Percentiles rank a stretch among this genome's conserved stretches.
These are phyloP conservation scores for Gloeopeniophorella convolvens DNA, from an alignment of 768 basidiomycete genomes.

Conservation along the genomic window DNA sequence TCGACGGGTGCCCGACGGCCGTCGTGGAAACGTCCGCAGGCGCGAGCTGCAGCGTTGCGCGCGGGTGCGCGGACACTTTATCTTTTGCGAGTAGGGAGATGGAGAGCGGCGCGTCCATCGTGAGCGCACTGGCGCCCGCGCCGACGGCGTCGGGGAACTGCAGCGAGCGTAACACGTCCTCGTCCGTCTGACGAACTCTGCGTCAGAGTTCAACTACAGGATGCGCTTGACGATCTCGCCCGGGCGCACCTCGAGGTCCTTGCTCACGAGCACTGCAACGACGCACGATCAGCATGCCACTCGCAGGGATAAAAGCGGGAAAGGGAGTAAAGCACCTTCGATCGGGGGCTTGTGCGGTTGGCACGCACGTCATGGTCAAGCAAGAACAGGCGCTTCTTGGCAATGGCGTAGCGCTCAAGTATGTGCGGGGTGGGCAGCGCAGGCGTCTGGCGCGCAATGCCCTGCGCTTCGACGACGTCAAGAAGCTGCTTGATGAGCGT, in stretches of 20 bases:
- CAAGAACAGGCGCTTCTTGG: constrained; percentile 81
- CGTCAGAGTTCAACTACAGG: constrained; percentile 86
- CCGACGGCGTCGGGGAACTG: constrained; percentile 53
- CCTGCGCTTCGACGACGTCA: constrained; percentile 69
- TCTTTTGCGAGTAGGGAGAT: constrained; percentile 34
- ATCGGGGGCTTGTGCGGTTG: constrained; percentile 90
- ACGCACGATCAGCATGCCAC: background rate
- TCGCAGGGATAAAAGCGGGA: background rate
- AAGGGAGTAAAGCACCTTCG: constrained; percentile 51
- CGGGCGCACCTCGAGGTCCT: constrained; percentile 97
- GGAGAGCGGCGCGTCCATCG: constrained; percentile 51
- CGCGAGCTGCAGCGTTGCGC: constrained; percentile 55
- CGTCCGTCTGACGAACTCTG: constrained; percentile 95
- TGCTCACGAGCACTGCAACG: constrained; percentile 82
- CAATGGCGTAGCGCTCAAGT: constrained; percentile 57
- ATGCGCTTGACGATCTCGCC: constrained; percentile 97
- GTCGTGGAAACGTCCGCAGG: constrained; percentile 82
- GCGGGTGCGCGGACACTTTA: constrained; percentile 29
- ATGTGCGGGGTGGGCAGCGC: constrained; percentile 56
- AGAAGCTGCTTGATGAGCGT: constrained; percentile 85
- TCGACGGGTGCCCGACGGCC: constrained; percentile 85
- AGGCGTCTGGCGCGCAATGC: constrained; percentile 79
- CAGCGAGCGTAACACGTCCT: constrained; percentile 97
- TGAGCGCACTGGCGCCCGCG: constrained; percentile 15
- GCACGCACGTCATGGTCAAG: constrained; percentile 89